Conservation (phyloP, 2,329 filamentous ascomycete genomes). For the Trichoderma afroharzianum region DNA sequence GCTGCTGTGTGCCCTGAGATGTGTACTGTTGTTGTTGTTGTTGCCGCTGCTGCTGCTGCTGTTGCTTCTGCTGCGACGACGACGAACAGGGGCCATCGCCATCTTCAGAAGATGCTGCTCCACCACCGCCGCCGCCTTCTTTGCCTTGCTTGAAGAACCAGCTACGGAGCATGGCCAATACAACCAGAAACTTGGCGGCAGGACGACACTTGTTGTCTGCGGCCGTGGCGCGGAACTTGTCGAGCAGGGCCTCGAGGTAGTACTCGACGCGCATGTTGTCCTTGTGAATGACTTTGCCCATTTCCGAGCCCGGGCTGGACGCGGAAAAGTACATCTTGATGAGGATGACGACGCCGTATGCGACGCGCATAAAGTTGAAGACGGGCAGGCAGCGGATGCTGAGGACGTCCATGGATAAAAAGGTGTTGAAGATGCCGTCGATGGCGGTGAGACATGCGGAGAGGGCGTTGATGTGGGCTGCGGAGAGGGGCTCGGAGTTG, state of each 20-base stretch:
- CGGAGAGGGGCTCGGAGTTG: constrained; percentile 37
- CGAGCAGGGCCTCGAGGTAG: constrained; percentile 67
- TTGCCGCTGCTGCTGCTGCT: no score
- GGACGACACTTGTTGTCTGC: constrained; percentile 62
- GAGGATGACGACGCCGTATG: constrained; percentile 67
- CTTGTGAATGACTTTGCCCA: constrained; percentile 66
- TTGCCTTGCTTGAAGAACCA: constrained; percentile 60
- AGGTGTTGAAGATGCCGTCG: constrained; percentile 63
- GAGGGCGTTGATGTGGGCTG: constrained; percentile 62
- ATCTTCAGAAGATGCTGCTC: not conserved
- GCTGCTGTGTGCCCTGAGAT: not conserved
- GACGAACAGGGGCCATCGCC: not conserved
- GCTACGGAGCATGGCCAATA: constrained; percentile 64
- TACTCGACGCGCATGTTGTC: constrained; percentile 62
- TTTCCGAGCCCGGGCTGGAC: constrained; percentile 58
- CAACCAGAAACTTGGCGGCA: constrained; percentile 66
- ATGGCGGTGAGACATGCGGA: constrained; percentile 64
- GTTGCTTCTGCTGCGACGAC: not conserved
- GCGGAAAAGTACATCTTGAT: constrained; percentile 72
- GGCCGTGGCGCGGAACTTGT: constrained; percentile 62
- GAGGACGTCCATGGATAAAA: constrained; percentile 57
- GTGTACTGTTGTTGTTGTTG: not conserved
- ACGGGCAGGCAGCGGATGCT: constrained; percentile 64
- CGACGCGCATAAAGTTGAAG: constrained; percentile 67
- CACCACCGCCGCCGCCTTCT: not conserved